Evolutionary conservation across 306 rosid species (phyloP).

Genomic region (Vachellia collinsii): DNA sequence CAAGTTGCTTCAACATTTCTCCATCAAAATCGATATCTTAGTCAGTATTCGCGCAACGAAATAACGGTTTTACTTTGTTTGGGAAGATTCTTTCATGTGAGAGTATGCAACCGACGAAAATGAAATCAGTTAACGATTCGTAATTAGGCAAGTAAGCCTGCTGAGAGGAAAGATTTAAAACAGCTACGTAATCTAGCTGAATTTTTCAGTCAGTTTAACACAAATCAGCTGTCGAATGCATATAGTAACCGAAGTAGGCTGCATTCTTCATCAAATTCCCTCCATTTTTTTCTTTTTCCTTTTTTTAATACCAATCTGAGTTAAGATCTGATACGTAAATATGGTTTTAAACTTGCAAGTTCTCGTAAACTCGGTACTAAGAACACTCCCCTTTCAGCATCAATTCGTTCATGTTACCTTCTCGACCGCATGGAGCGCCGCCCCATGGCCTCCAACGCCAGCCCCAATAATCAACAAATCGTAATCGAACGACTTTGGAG

Average conservation of each 20-base stretch:
- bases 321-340: not conserved
- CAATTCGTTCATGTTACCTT: conserved; percentile 53
- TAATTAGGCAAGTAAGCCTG: not conserved
- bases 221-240: not conserved
- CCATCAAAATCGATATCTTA: not conserved
- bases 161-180: not conserved
- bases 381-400: not conserved
- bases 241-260: not conserved
- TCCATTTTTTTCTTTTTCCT: not conserved
- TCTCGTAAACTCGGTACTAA: not conserved
- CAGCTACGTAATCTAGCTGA: conserved; percentile 1
- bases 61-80: not conserved
- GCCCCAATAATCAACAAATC: conserved; percentile 95
- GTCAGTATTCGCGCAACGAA: not conserved
- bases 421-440: conserved; percentile 95
- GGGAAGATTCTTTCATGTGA: not conserved
- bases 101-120: not conserved
- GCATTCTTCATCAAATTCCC: not conserved
- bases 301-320: not conserved
- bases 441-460: conserved; percentile 98
- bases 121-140: not conserved
- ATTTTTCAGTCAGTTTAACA: not conserved
- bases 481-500: conserved; percentile 78
- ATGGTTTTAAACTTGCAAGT: not conserved
- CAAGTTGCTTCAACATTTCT: not conserved